These are phyloP conservation scores for Trichophyton schoenleinii DNA, from an alignment of 2,329 filamentous ascomycete genomes.

Conservation along the genomic window DNA sequence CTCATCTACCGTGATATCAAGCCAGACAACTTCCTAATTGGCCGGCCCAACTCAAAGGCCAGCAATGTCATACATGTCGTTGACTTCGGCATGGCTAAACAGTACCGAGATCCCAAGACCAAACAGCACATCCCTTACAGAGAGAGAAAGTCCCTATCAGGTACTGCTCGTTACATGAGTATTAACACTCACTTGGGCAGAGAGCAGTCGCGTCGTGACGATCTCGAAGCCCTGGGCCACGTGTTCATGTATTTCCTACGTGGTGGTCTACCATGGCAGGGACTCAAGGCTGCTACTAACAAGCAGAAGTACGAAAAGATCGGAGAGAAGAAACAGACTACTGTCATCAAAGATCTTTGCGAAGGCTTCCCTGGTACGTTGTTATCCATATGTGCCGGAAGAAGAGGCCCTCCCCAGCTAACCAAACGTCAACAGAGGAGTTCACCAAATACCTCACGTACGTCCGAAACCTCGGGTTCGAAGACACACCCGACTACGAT, in stretches of 20 bases:
- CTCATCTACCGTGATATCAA: conserved; percentile 99
- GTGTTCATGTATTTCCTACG: conserved; percentile 59
- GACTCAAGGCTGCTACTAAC: conserved; percentile 56
- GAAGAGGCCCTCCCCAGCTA: conserved; percentile 1
- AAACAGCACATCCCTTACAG: conserved; percentile 98
- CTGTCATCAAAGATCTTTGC: conserved; percentile 89
- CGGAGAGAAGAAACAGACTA: conserved; percentile 99
- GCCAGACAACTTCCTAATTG: conserved; percentile 97
- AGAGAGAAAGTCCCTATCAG: conserved; percentile 90
- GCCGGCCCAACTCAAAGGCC: conserved; percentile 80
- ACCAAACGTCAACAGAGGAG: conserved; percentile 51
- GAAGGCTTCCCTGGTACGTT: conserved; percentile 70
- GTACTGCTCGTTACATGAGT: conserved; percentile 96
- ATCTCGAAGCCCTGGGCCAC: conserved; percentile 71
- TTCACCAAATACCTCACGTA: conserved; percentile 97
- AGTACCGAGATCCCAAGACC: conserved; percentile 96
- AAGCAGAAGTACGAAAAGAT: conserved; percentile 99
- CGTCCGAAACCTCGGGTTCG: conserved; percentile 93
- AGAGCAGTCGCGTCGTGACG: conserved; percentile 90
- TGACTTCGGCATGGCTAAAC: conserved; percentile 99
- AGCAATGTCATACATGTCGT: conserved; percentile 97
- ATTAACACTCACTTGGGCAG: conserved; percentile 97
- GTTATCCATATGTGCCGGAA: neutral
- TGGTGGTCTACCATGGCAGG: conserved; percentile 56
- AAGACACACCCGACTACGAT: conserved; percentile 97